Conservation (phyloP, 1,139 yeast genomes). For the Blastobotrys buckinghamii region DNA sequence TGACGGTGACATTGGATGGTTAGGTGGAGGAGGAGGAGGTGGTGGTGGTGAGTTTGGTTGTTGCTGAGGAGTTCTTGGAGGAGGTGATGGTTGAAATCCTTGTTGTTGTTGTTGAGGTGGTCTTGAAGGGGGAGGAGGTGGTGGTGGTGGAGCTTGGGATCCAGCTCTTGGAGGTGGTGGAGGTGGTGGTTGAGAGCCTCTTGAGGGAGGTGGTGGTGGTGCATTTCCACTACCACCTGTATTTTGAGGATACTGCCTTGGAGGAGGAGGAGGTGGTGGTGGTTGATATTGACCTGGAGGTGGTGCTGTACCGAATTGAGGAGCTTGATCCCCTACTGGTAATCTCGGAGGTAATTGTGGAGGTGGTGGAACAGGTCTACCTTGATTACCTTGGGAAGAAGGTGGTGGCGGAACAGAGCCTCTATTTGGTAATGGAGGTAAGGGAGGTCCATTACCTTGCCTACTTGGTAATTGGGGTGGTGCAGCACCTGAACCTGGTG, state of each 20-base stretch:
- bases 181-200: slow-evolving; percentile 29
- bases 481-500: background rate
- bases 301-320: slow-evolving; percentile 23
- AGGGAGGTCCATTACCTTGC: slow-evolving; percentile 11
- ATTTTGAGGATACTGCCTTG: slow-evolving; percentile 20
- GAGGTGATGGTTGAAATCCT: slow-evolving; percentile 21
- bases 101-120: slow-evolving; percentile 9
- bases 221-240: slow-evolving; percentile 11
- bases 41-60: slow-evolving; percentile 24
- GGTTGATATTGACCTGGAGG: slow-evolving; percentile 24
- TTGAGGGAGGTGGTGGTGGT: slow-evolving; percentile 22
- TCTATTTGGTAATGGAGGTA: slow-evolving; percentile 19
- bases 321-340: slow-evolving; percentile 28
- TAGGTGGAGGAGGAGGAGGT: slow-evolving; percentile 4
- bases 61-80: slow-evolving; percentile 18
- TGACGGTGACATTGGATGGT: slow-evolving; percentile 22
- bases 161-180: slow-evolving; percentile 23
- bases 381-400: slow-evolving; percentile 32
- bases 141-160: slow-evolving; percentile 22
- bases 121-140: slow-evolving; percentile 19
- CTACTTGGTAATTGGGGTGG: slow-evolving; percentile 5
- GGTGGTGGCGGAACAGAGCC: slow-evolving; percentile 21
- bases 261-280: slow-evolving; percentile 27
- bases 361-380: slow-evolving; percentile 20
- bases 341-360: slow-evolving; percentile 23